Percentiles rank a stretch among this genome's conserved stretches.
Conservation (phyloP, 2,329 filamentous ascomycete genomes). For the Exophiala spinifera region DNA sequence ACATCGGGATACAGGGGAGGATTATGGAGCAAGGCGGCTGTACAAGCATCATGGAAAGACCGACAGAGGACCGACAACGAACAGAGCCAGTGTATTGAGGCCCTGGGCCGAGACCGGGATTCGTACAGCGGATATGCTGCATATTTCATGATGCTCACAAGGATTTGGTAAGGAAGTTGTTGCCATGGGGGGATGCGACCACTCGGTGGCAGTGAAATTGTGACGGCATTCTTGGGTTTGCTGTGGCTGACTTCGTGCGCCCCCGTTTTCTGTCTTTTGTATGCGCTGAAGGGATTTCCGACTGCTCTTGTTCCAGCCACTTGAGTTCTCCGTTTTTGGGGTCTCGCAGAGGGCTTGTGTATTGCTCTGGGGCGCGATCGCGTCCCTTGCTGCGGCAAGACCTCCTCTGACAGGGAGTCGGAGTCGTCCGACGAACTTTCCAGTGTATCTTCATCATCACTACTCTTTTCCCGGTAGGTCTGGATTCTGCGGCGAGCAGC, state of each 20-base stretch:
- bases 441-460: slow-evolving; percentile 2
- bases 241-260: not conserved
- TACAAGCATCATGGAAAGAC: slow-evolving; percentile 66
- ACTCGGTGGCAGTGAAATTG: not conserved
- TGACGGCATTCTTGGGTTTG: not conserved
- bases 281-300: slow-evolving; percentile 7
- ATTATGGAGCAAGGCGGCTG: slow-evolving; percentile 68
- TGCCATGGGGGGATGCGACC: slow-evolving; percentile 54
- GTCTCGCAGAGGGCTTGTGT: not conserved
- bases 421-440: slow-evolving; percentile 4
- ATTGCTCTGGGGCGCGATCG: not conserved
- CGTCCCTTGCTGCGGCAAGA: slow-evolving; percentile 1
- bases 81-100: slow-evolving; percentile 61
- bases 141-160: slow-evolving; percentile 67
- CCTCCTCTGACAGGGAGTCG: slow-evolving; percentile 8
- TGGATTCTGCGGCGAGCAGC: slow-evolving; percentile 14
- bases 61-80: slow-evolving; percentile 61
- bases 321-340: slow-evolving; percentile 1
- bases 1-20: slow-evolving; percentile 60
- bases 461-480: slow-evolving; percentile 22
- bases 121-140: slow-evolving; percentile 59
- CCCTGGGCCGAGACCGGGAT: slow-evolving; percentile 43
- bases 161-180: slow-evolving; percentile 64
- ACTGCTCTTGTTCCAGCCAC: not conserved
- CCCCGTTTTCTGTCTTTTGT: slow-evolving; percentile 16